These are phyloP conservation scores for Colletotrichum tofieldiae DNA, from an alignment of 2,329 filamentous ascomycete genomes.

Conservation along the genomic window DNA sequence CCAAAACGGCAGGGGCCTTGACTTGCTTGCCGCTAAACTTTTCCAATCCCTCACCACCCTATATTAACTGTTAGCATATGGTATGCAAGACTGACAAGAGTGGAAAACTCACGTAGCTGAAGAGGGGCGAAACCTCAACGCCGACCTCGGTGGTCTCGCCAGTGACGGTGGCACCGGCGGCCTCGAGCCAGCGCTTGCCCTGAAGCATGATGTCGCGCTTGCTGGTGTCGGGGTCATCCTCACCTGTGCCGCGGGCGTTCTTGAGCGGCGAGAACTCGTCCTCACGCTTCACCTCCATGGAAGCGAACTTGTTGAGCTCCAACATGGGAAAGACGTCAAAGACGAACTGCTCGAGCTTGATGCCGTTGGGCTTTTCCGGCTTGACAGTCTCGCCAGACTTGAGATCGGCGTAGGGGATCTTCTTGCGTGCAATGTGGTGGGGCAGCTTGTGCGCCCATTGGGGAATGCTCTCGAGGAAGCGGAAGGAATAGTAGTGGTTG, in stretches of 20 bases:
- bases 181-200: conserved; percentile 87
- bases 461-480: conserved; percentile 92
- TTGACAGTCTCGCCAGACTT: conserved; percentile 86
- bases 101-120: conserved; percentile 87
- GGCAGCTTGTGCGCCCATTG: conserved; percentile 88
- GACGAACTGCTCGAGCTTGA: conserved; percentile 99
- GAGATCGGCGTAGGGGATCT: conserved; percentile 90
- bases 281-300: conserved; percentile 95
- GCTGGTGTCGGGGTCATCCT: conserved; percentile 96
- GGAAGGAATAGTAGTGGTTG: conserved; percentile 99
- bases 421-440: conserved; percentile 97
- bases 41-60: conserved; percentile 77
- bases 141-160: conserved; percentile 76
- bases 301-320: conserved; percentile 89
- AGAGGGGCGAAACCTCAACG: conserved; percentile 91
- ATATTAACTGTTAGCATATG: conserved; percentile 44
- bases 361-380: conserved; percentile 94
- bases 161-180: conserved; percentile 82
- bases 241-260: conserved; percentile 86
- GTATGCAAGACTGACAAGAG: not conserved
- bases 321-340: conserved; percentile 98
- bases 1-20: conserved; percentile 67
- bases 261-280: conserved; percentile 99
- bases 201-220: conserved; percentile 91
- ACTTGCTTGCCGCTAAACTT: conserved; percentile 68